Evolutionary conservation across 371 early-diverging fungal genomes (phyloP), one percentile per base, ranked within the genome.

Genomic region (Mucor saturninus): DNA sequence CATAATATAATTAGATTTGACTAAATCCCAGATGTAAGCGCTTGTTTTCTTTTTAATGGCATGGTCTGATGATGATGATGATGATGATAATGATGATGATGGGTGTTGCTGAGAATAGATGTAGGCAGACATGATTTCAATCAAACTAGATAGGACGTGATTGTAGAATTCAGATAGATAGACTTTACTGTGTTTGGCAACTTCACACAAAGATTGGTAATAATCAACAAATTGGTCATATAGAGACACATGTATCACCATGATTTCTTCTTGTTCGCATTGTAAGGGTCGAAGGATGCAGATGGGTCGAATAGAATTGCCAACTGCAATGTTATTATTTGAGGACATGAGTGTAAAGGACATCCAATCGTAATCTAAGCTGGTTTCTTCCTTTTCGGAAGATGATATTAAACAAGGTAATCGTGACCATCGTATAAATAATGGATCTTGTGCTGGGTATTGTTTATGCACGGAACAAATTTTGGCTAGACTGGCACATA

Each of bases 391-490:
- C 14, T 54, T 40, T 3, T 55, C 13, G 11, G 21, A 21, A 21
- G 21, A 10, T 10, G 59, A 48, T 4, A 60, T 10, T 38, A 56
- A 37, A 57, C 21, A 49, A 0, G 63, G 68, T 11, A 68, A 31
- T 29, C 50, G 65, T 5, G 66, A 70, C 71, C 71, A 70, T 54
- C 71, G 62, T 51, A 65, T 59, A 37, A 57, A 62, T 6, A 70
- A 37, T 5, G 71, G 61, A 10, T 39, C 43, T n/a, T 26, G 11
- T 14, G 42, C 3, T 42, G 38, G 21, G 6, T 50, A 29, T 26
- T 57, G 21, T 31, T 42, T 31, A 53, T 53, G 53, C 35, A 58
- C 7, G 1, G 58, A 58, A 14, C 58, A 58, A 0, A 58, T 49
- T 5, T 54, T 61, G 11, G 59, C 45, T n/a, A 70, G 52, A 42